Percentiles rank a stretch among this genome's conserved stretches.
These are phyloP conservation scores for Cordyceps pruinosa DNA, from an alignment of 2,329 filamentous ascomycete species.

Conservation along the genomic window DNA sequence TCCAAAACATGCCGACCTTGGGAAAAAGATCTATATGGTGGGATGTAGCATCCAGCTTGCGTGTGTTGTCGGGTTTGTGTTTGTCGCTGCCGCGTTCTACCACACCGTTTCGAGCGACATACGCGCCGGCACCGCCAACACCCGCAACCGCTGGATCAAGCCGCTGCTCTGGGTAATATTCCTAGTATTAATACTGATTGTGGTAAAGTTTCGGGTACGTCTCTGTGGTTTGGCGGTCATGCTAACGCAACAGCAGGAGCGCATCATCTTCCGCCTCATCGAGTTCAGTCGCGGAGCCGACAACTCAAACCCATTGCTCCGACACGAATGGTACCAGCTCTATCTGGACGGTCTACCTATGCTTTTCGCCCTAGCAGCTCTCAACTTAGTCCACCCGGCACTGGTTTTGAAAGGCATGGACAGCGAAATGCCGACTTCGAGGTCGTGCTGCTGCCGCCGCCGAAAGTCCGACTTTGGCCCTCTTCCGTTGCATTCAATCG, in stretches of 20 bases:
- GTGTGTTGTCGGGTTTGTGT: slow-evolving; percentile 38
- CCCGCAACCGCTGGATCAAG: slow-evolving; percentile 5
- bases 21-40: slow-evolving; percentile 36
- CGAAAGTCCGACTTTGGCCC: neutral
- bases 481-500: neutral
- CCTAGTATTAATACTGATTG: slow-evolving; percentile 26
- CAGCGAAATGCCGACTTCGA: slow-evolving; percentile 10
- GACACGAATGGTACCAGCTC: slow-evolving; percentile 37
- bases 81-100: slow-evolving; percentile 22
- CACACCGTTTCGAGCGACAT: neutral
- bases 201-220: no score
- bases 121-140: slow-evolving; percentile 8
- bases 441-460: neutral
- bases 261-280: slow-evolving; percentile 46
- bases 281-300: slow-evolving; percentile 37
- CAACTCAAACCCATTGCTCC: slow-evolving; percentile 19
- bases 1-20: slow-evolving; percentile 4
- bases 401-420: slow-evolving; percentile 12
- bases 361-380: slow-evolving; percentile 31
- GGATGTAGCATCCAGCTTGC: slow-evolving; percentile 42
- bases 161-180: slow-evolving; percentile 20
- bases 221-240: no score
- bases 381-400: slow-evolving; percentile 34
- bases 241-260: slow-evolving; percentile 15
- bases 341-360: slow-evolving; percentile 37